Conservation (phyloP, 2,329 filamentous ascomycete genomes). For the Hymenoscyphus linearis region DNA sequence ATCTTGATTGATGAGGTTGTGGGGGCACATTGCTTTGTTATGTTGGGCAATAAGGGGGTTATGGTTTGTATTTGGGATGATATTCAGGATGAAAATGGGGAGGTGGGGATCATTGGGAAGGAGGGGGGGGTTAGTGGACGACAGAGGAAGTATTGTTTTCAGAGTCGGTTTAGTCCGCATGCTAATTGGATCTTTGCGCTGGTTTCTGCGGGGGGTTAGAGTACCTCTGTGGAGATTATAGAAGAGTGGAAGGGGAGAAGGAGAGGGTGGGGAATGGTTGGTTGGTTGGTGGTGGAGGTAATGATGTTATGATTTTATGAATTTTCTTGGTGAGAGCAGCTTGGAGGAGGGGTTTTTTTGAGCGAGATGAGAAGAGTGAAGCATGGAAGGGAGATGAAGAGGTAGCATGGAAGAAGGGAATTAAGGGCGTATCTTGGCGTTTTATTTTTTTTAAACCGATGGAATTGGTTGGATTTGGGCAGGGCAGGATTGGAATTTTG, state of each 20-base stretch:
- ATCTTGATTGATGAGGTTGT: slow-evolving; percentile 15
- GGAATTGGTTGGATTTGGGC: background rate
- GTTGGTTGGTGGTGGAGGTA: no score
- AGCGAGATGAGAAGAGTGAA: background rate
- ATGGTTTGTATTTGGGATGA: slow-evolving; percentile 21
- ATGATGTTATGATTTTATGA: slow-evolving; percentile 1
- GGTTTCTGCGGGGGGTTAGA: slow-evolving; percentile 4
- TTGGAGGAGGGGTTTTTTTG: background rate
- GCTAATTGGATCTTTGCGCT: slow-evolving; percentile 20
- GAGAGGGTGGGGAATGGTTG: background rate
- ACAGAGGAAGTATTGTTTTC: slow-evolving; percentile 20
- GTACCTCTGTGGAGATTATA: background rate
- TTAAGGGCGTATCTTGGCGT: background rate
- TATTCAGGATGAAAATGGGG: slow-evolving; percentile 19
- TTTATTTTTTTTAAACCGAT: no score
- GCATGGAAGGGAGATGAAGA: background rate
- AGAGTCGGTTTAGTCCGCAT: slow-evolving; percentile 14
- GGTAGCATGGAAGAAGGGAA: background rate
- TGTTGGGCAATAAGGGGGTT: slow-evolving; percentile 18
- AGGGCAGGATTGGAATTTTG: no score
- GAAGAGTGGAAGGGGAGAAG: background rate
- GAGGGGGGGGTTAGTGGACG: slow-evolving; percentile 19
- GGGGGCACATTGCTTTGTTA: slow-evolving; percentile 15
- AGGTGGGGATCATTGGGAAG: slow-evolving; percentile 18
- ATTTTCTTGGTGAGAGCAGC: background rate